Evolutionary conservation across 495 filamentous ascomycete species (phyloP).

Genomic region (Rostrohypoxylon terebratum): DNA sequence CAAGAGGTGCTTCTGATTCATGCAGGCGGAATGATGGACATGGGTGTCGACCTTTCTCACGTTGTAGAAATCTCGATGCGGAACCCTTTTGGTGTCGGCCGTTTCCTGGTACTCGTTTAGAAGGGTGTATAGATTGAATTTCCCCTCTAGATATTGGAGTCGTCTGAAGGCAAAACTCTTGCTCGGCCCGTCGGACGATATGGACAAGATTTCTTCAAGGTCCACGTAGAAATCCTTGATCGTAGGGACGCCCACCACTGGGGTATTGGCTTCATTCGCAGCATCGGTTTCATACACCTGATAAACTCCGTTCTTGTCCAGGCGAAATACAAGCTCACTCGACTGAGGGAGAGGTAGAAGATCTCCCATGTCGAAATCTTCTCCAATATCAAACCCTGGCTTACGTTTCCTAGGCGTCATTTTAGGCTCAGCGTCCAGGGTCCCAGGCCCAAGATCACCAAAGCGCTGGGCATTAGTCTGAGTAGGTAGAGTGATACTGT

Average conservation of each 20-base stretch:
- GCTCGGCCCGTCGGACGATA: conserved; percentile 92
- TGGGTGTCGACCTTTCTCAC: conserved; percentile 98
- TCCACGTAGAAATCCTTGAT: conserved; percentile 95
- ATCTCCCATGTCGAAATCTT: conserved; percentile 87
- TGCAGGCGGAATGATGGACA: conserved; percentile 98
- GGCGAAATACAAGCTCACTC: conserved; percentile 76
- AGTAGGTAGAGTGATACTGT: conserved; percentile 62
- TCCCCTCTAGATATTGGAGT: conserved; percentile 93
- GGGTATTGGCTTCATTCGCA: conserved; percentile 69
- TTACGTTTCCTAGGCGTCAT: conserved; percentile 73
- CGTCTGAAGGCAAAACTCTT: conserved; percentile 97
- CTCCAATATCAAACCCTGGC: conserved; percentile 89
- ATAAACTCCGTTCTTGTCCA: conserved; percentile 88
- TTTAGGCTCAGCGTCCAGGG: conserved; percentile 42
- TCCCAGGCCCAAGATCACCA: conserved; percentile 23
- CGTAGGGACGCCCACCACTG: conserved; percentile 84
- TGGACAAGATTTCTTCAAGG: conserved; percentile 82
- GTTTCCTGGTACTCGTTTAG: conserved; percentile 98
- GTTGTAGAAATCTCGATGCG: conserved; percentile 98
- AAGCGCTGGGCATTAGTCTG: conserved; percentile 38
- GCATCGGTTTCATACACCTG: conserved; percentile 83
- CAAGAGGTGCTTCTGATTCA: conserved; percentile 99
- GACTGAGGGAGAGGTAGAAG: conserved; percentile 74
- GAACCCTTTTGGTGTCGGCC: conserved; percentile 96
- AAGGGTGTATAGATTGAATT: conserved; percentile 92